Evolutionary conservation across 768 basidiomycete genomes (phyloP), one percentile per base, ranked within the genome.

Genomic region (Filobasidium floriforme): DNA sequence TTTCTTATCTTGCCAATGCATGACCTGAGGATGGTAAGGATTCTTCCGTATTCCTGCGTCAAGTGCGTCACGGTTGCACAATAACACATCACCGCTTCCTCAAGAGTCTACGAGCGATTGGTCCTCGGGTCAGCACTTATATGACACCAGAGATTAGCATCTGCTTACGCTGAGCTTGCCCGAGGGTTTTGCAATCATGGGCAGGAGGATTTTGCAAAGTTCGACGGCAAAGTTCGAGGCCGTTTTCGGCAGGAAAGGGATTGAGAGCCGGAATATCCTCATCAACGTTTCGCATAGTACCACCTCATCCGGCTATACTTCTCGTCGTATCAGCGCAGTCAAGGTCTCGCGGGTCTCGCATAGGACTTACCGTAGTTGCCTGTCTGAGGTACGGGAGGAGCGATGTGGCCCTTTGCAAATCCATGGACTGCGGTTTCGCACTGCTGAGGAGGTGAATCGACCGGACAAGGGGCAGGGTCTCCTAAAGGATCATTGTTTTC

Each of bases 71-170:
- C 87, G 0, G 89, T 88, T 0, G 85, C 84, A 74, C 92, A 94
- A 81, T 94, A 87, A 70, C 93, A 97, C 0, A 90, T 90, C 15
- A 98, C 89, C 14, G 86, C 86, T 78, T 97, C 96, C 80, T 93
- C 91, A 40, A 98, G 78, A 24, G 88, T 87, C 88, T 92, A 49
- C 22, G 69, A 1, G 22, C 6, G 29, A 26, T 19, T 62, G 18
- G 10, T 22, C 7, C 19, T 19, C 18, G 15, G 11, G 18, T 51
- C 22, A 46, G 57, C 12, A 49, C 37, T 12, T 41, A 37, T 32
- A 51, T 7, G 1, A 22, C 6, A 18, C 3, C 15, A 12, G 4
- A 3, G 22, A 5, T 40, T 26, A 22, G 28, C 32, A 68, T 59
- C 55, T 22, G 73, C 84, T 37, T 67, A 89, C 89, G 78, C 84